Evolutionary conservation across 75 land plant species (phyloP).

Genomic region (Cryptomeria japonica): DNA sequence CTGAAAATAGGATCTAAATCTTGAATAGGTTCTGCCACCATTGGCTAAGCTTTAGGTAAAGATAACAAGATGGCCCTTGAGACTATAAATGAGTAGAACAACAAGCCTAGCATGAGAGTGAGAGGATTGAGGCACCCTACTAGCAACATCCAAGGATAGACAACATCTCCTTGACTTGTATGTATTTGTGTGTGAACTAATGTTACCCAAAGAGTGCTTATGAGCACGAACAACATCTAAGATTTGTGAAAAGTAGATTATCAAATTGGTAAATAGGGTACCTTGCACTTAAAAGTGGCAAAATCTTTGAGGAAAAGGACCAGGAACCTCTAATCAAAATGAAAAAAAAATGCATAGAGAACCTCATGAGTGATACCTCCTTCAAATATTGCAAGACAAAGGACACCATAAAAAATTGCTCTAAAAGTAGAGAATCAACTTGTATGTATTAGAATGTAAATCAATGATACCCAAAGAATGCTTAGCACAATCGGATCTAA

Average conservation of each 20-base stretch:
- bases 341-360: neutral
- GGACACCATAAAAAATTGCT: neutral
- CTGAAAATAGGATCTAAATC: too few relatives aligned
- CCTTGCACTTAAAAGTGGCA: too few relatives aligned
- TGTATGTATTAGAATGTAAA: neutral
- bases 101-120: neutral
- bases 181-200: neutral
- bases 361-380: neutral
- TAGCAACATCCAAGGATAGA: neutral
- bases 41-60: neutral
- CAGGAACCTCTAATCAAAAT: neutral
- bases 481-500: neutral
- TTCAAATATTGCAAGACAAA: too few relatives aligned
- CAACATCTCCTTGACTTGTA: neutral
- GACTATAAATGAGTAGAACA: neutral
- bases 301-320: neutral
- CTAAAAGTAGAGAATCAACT: neutral
- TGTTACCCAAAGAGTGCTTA: neutral
- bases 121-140: neutral
- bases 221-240: neutral
- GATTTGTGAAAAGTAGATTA: too few relatives aligned
- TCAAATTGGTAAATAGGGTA: neutral
- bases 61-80: neutral
- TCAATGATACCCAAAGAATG: neutral
- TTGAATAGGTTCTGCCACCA: neutral